phyloP scores from a whole-genome alignment of 257 asterid species.

The Solanum tarapatanum region DNA sequence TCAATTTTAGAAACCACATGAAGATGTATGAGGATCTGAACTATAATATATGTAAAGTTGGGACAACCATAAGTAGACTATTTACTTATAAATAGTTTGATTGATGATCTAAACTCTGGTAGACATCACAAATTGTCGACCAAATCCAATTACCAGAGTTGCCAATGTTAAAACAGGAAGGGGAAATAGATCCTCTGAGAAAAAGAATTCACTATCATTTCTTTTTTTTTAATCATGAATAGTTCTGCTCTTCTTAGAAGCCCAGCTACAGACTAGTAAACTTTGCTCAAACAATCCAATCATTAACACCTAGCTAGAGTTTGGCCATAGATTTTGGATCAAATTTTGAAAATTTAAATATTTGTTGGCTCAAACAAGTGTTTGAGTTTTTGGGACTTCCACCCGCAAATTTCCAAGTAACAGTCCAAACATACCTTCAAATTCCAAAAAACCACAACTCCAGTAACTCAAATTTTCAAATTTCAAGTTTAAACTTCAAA shows the following conservation, averaged over 20 bases:
- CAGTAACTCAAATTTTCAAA: not conserved
- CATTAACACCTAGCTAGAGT: not conserved
- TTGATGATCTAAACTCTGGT: not conserved
- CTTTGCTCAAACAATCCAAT: not conserved
- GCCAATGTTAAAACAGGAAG: not conserved
- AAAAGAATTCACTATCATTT: not conserved
- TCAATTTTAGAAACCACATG: not conserved
- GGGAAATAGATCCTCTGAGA: not conserved
- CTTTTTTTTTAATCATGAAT: not conserved
- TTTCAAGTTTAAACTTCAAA: not conserved
- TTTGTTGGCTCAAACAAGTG: not conserved
- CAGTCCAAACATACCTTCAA: not conserved
- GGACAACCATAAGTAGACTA: not conserved
- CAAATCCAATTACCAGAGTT: not conserved
- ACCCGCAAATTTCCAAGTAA: not conserved
- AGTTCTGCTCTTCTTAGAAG: not conserved
- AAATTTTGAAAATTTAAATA: no score
- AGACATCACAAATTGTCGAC: not conserved
- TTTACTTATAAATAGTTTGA: not conserved
- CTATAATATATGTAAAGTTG: not conserved
- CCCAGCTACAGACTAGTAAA: not conserved
- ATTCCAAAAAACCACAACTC: not conserved
- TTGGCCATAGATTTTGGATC: not conserved
- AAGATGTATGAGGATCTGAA: not conserved
- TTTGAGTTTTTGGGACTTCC: not conserved